Conservation (phyloP, 192 early-diverging fungal genomes). For the Entophlyctis luteolus region DNA sequence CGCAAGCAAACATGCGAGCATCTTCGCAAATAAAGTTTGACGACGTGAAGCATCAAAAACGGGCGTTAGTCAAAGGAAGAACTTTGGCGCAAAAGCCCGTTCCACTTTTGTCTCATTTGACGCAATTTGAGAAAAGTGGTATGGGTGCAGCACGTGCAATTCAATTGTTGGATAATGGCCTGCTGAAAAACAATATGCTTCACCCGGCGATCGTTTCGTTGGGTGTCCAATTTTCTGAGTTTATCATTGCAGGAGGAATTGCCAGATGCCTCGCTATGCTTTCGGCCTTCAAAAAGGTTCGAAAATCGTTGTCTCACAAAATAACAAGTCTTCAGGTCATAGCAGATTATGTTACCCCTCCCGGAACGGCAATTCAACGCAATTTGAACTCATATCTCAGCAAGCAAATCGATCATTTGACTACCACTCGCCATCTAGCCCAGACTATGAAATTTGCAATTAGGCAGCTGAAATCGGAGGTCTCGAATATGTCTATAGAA, state of each 20-base stretch:
- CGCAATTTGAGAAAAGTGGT: conserved; percentile 48
- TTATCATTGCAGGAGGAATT: conserved; percentile 86
- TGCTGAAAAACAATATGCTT: conserved; percentile 49
- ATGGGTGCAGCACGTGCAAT: conserved; percentile 6
- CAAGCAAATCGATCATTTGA: conserved; percentile 87
- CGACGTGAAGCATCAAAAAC: conserved; percentile 30
- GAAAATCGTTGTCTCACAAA: neutral
- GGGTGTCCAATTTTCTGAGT: conserved; percentile 83
- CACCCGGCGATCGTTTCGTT: conserved; percentile 82
- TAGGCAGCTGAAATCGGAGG: conserved; percentile 81
- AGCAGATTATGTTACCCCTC: conserved; percentile 84
- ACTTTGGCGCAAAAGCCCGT: conserved; percentile 49
- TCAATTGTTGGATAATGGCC: conserved; percentile 6
- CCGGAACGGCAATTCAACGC: conserved; percentile 70
- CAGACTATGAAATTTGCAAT: conserved; percentile 92
- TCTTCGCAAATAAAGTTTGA: conserved; percentile 23
- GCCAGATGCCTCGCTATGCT: conserved; percentile 88
- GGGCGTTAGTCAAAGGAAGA: conserved; percentile 9
- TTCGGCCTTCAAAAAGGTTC: conserved; percentile 73
- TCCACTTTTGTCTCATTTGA: conserved; percentile 74
- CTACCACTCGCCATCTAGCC: conserved; percentile 79
- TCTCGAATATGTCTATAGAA: conserved; percentile 70
- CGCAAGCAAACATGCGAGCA: conserved; percentile 11
- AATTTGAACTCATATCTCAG: conserved; percentile 77
- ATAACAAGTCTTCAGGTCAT: conserved; percentile 57